Percentiles rank a stretch among this genome's conserved stretches.
phyloP scores from a whole-genome alignment of 108 stramenopile genomes.

The Skeletonema tropicum region DNA sequence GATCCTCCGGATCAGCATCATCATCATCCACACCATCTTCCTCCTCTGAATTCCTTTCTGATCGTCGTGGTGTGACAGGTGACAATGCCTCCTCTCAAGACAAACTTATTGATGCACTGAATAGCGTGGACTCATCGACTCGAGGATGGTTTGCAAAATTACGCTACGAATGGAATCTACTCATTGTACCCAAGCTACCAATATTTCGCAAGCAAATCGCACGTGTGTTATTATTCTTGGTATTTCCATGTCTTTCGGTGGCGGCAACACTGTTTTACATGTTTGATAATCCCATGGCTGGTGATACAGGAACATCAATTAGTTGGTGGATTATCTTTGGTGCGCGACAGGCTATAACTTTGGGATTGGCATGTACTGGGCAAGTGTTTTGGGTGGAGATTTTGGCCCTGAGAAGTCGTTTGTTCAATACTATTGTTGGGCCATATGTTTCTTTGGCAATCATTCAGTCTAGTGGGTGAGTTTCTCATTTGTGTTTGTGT shows the following conservation, averaged over 20 bases:
- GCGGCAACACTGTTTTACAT: slow-evolving; percentile 43
- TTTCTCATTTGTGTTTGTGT: not conserved
- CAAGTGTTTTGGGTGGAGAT: slow-evolving; percentile 54
- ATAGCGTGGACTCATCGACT: slow-evolving; percentile 69
- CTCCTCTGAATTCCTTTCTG: not conserved
- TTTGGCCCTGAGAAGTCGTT: slow-evolving; percentile 40
- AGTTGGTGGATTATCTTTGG: slow-evolving; percentile 49
- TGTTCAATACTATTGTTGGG: slow-evolving; percentile 35
- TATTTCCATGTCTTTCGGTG: slow-evolving; percentile 26
- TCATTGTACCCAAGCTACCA: slow-evolving; percentile 41
- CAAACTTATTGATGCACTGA: slow-evolving; percentile 74
- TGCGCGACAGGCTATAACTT: slow-evolving; percentile 34
- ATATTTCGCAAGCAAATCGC: slow-evolving; percentile 14
- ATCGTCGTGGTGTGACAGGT: not conserved
- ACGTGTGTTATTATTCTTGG: slow-evolving; percentile 27
- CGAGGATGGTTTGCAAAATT: slow-evolving; percentile 61
- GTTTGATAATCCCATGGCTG: slow-evolving; percentile 51
- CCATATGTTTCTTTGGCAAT: slow-evolving; percentile 44
- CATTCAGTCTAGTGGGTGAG: slow-evolving; percentile 47
- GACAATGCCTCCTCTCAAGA: slow-evolving; percentile 14
- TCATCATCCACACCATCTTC: not conserved
- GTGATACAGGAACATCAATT: slow-evolving; percentile 36
- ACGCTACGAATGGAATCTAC: slow-evolving; percentile 42
- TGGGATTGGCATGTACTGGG: slow-evolving; percentile 31
- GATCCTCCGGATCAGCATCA: not conserved